Evolutionary conservation across 345 rosid species (phyloP).

Genomic region (Pistacia vera): DNA sequence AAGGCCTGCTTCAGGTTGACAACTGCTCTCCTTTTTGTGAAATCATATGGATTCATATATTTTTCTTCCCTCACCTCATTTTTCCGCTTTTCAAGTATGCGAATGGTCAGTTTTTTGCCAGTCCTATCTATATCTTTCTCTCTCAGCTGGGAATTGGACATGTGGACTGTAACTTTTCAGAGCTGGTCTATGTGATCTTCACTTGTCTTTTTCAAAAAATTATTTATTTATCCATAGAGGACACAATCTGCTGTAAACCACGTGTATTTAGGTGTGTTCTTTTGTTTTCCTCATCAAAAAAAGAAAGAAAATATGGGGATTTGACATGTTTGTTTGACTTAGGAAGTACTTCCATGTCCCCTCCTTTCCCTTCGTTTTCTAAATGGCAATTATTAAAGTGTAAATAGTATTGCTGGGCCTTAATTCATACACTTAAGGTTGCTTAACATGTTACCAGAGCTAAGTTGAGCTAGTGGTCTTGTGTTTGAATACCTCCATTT

Average conservation of each 20-base stretch:
- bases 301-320: neutral
- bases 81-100: slow-evolving; percentile 1
- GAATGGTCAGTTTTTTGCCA: neutral
- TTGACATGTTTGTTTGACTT: neutral
- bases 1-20: slow-evolving; percentile 97
- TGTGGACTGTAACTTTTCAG: neutral
- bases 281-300: too few relatives aligned
- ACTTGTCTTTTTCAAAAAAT: neutral
- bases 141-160: neutral
- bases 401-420: neutral
- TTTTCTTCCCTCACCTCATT: neutral
- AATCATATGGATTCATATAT: slow-evolving; percentile 1
- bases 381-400: neutral
- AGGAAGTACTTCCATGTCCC: neutral
- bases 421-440: too few relatives aligned
- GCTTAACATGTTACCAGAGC: too few relatives aligned
- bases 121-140: slow-evolving; percentile 2
- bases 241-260: neutral
- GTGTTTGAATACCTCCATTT: too few relatives aligned
- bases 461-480: too few relatives aligned
- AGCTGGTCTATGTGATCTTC: neutral
- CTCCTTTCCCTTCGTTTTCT: neutral
- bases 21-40: neutral
- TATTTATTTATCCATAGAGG: neutral
- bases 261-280: neutral